Conservation (phyloP, 2,329 filamentous ascomycete genomes). For the Westerdykella aurantiaca region DNA sequence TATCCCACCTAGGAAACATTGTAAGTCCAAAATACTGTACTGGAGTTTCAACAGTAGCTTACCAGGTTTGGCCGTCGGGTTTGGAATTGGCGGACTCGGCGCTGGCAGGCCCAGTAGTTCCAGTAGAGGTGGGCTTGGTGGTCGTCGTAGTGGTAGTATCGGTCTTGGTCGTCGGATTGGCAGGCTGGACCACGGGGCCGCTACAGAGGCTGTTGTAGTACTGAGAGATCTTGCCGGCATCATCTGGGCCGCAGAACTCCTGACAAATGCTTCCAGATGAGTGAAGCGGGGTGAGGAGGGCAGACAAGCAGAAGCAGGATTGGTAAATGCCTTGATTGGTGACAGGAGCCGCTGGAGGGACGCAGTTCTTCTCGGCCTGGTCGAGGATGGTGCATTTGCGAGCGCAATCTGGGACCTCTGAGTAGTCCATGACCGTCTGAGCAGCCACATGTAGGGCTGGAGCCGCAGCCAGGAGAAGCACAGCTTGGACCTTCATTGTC, state of each 20-base stretch:
- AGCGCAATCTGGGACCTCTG: conserved; percentile 34
- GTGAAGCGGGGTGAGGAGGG: conserved; percentile 54
- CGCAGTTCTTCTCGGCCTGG: conserved; percentile 62
- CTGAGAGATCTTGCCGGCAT: conserved; percentile 54
- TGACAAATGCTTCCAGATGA: conserved; percentile 58
- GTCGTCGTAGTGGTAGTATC: conserved; percentile 25
- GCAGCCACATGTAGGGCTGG: neutral
- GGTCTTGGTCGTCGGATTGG: conserved; percentile 10
- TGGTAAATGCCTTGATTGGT: conserved; percentile 53
- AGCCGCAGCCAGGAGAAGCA: neutral
- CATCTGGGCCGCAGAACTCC: conserved; percentile 46
- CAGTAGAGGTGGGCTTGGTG: conserved; percentile 12
- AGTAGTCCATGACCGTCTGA: conserved; percentile 18
- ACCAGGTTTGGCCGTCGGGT: conserved; percentile 11
- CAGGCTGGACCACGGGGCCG: conserved; percentile 8
- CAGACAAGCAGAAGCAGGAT: conserved; percentile 67
- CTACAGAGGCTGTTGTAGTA: conserved; percentile 67
- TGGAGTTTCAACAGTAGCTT: conserved; percentile 1
- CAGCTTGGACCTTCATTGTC: conserved; percentile 2
- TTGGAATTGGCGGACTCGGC: conserved; percentile 12
- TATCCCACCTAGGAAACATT: conserved; percentile 52
- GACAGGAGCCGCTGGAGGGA: conserved; percentile 51
- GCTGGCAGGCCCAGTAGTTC: conserved; percentile 12
- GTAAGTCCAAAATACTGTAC: neutral
- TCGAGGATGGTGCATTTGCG: conserved; percentile 27